These are phyloP conservation scores for Skeletonema marinoi DNA, from an alignment of 108 stramenopile genomes.

Conservation along the genomic window DNA sequence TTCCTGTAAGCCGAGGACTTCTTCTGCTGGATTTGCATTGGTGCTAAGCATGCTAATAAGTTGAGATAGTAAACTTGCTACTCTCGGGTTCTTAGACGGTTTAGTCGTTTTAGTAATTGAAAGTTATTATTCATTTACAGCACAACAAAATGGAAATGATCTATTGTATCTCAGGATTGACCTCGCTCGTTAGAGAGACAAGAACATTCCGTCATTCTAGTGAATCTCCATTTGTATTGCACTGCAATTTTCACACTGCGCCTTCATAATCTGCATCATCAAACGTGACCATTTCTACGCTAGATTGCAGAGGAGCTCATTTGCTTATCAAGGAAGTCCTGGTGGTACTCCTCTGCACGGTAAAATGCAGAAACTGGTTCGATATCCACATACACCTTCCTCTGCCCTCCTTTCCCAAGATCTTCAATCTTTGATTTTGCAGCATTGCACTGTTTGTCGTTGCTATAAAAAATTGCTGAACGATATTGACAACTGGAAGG, in stretches of 20 bases:
- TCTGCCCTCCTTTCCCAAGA: constrained; percentile 27
- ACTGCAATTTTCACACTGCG: not conserved
- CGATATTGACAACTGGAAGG: constrained; percentile 62
- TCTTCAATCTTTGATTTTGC: constrained; percentile 41
- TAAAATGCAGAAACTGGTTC: constrained; percentile 64
- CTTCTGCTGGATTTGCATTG: too few relatives aligned
- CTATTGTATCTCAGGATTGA: not conserved
- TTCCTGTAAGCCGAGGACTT: too few relatives aligned
- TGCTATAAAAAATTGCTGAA: constrained; percentile 57
- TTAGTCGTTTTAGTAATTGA: too few relatives aligned
- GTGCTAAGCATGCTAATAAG: too few relatives aligned
- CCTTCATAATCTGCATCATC: not conserved
- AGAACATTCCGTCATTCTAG: constrained; percentile 41
- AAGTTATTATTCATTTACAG: too few relatives aligned
- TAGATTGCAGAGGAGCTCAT: constrained; percentile 12
- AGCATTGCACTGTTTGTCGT: constrained; percentile 45
- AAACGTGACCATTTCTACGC: not conserved
- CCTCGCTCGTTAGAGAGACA: not conserved
- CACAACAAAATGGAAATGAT: too few relatives aligned
- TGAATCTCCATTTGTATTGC: not conserved
- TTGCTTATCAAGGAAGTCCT: constrained; percentile 66
- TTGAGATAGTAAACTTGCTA: too few relatives aligned
- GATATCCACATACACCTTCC: constrained; percentile 54
- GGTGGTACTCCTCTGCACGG: constrained; percentile 69
- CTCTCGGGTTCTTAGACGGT: too few relatives aligned